Base-by-base conservation (phyloP, 2,329 filamentous ascomycete species). In the Rhinocladiella mackenziei region DNA sequence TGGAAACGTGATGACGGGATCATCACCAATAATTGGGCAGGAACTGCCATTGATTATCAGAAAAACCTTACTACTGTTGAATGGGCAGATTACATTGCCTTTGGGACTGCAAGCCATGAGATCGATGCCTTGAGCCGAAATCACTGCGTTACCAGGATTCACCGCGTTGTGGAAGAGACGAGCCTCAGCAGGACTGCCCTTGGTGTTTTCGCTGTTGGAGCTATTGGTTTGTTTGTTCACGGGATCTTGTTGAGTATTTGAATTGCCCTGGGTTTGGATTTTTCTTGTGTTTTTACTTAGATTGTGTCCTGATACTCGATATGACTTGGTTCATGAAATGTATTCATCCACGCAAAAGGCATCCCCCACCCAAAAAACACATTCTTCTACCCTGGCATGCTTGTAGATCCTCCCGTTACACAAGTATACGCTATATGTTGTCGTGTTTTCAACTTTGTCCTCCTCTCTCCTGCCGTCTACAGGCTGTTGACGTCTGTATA, bases 11-110 rank as follows among this genome's bases (percentile, higher is more conserved):
- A 67, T 0, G 67, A 71, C 0, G 76, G 76, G 0, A 51, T 67
- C 28, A 76, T 80, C 48, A 78, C 74, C 5, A 78, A 78, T 45
- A 79, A 79, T 53, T 80, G 75, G 66, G 62, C 60, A 2, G 67
- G 73, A 0, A 77, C 70, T 0, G 77, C 75, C 3, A 56, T 80
- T 0, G 68, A 75, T 37, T 80, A 80, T 56, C 77, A 80, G 60
- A 62, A 72, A 37, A 49, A 26, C 9, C 34, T 65, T 13, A 54
- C 59, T 1, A 50, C 48, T 19, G 49, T 66, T 17, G 44, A 50
- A n/a, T 66, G 62, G 63, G 31, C 54, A 10, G 59, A 65, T 23
- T 64, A 64, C 37, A 19, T 50, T 15, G 38, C 52, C 1, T 50
- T 54, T 2, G 66, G 64, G 1, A 57, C 56, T 7, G 60, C 48